Conservation (phyloP, 441 rosid genomes). For the Mallotus repandus region DNA sequence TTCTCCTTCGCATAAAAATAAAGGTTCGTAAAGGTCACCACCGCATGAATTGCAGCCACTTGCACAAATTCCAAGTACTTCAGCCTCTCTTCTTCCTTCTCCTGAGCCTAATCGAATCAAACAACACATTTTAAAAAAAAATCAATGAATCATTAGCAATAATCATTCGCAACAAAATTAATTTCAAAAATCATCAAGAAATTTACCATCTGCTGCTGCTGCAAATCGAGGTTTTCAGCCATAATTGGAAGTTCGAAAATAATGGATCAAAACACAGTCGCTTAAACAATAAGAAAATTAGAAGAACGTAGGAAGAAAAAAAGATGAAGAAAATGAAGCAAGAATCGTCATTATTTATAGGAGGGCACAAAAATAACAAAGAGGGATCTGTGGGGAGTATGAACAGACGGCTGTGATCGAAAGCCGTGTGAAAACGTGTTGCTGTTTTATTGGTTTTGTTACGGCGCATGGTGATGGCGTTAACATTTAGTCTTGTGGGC, state of each 20-base stretch:
- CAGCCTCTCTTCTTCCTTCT: slow-evolving; percentile 60
- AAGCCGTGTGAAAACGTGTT: slow-evolving; percentile 12
- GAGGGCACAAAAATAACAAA: background rate
- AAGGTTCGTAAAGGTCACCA: slow-evolving; percentile 49
- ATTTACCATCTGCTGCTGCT: slow-evolving; percentile 43
- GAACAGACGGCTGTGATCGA: background rate
- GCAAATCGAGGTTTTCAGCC: slow-evolving; percentile 36
- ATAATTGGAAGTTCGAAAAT: slow-evolving; percentile 15
- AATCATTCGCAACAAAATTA: background rate
- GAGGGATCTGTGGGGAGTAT: background rate
- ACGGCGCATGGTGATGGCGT: too few relatives aligned
- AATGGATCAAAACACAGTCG: background rate
- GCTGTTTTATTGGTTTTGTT: background rate
- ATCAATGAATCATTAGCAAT: too few relatives aligned
- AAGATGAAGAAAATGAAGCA: background rate
- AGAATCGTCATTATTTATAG: slow-evolving; percentile 3
- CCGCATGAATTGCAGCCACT: slow-evolving; percentile 64
- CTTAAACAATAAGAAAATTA: background rate
- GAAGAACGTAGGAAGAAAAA: background rate
- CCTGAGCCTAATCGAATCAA: slow-evolving; percentile 27
- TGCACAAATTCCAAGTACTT: slow-evolving; percentile 88
- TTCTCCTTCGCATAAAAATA: slow-evolving; percentile 79
- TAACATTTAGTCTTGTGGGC: slow-evolving; percentile 1
- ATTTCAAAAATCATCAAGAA: background rate
- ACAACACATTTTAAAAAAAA: background rate